Evolutionary conservation across 2,329 filamentous ascomycete genomes (phyloP), one percentile per base, ranked within the genome.

Genomic region (Cordyceps cicadae): DNA sequence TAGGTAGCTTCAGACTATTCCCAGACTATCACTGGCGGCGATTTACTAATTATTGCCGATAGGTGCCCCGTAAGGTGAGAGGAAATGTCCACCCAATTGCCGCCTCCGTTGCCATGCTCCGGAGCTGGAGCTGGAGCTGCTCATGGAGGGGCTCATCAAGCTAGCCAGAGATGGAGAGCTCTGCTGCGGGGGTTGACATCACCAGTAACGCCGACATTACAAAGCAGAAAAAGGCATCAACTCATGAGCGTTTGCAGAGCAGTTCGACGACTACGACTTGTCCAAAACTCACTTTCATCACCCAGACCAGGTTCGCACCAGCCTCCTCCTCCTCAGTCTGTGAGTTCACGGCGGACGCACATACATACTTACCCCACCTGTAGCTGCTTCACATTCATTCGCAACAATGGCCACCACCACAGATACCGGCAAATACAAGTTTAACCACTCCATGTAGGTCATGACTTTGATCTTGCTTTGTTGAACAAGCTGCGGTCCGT

Each of bases 371-470:
- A 52, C 50, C 32, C 19, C 32, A 21, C 14, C 19, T 56, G n/a
- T 43, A 54, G 41, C 48, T 24, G 9, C 21, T 26, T 43, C 21
- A 5, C 48, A 55, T 50, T 41, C 64, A 64, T 71, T 77, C 49
- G 76, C 77, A 67, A 77, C 75, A 66, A 85, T 85, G 85, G 82
- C 89, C 64, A 83, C 84, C 55, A 83, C 85, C 3, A 95, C 92
- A 0, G 85, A 97, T 65, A 77, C 82, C 1, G 80, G 79, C 65
- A 89, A 83, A 63, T 97, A 97, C 77, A 90, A 94, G 75, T 80
- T 88, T 73, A 93, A 94, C 76, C 90, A 94, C 79, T 89, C 89
- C 61, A 97, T 97, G 93, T 85, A 71, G 70, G 81, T 39, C n/a
- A 21, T n/a, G 5, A 17, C 14, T 6, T 15, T 39, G 5, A 11